Base-by-base conservation (phyloP, 2,329 filamentous ascomycete species). In the Stromatinia cepivora region DNA sequence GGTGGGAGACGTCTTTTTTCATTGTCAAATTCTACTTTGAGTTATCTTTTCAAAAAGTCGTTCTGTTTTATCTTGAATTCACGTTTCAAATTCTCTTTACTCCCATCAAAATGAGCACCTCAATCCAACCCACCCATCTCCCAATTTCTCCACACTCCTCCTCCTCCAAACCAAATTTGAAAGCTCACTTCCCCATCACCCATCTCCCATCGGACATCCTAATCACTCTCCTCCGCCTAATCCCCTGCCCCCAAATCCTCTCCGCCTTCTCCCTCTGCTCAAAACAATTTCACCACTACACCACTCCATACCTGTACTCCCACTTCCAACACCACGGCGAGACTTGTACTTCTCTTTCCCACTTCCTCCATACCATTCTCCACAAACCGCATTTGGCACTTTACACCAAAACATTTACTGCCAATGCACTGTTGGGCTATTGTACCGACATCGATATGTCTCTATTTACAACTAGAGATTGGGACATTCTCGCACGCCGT, bases 271-370 rank as follows among this genome's bases (percentile, higher is more conserved):
- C 67, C 10, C 56, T 65, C 17, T 65, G 61, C 13, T 69, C 67
- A 22, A 48, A 42, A 22, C 48, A n/a, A 25, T 42, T 69, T 1
- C 53, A 67, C 36, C 48, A 58, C 22, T 69, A 67, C 13, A n/a
- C 46, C n/a, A 31, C 58, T 8, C 63, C 67, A 9, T 69, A 69
- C 17, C 25, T 69, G 4, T 69, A 69, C 22, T 69, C 67, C 8
- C 53, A 58, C 6, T 69, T 69, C 36, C 25, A 42, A 13, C 62
- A 69, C 22, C 28, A 46, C 13, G 67, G 63, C 57, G 59, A 66
- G 25, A n/a, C 39, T n/a, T 65, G 67, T 25, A 65, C 65, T 13
- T 52, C 67, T n/a, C 34, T 69, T 8, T 28, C 62, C 1, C 25
- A 58, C n/a, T 69, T 69, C 25, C 53, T 69, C 2, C 52, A 42